Conservation (phyloP, 2,329 filamentous ascomycete genomes). For the Aspergillus novoparasiticus region DNA sequence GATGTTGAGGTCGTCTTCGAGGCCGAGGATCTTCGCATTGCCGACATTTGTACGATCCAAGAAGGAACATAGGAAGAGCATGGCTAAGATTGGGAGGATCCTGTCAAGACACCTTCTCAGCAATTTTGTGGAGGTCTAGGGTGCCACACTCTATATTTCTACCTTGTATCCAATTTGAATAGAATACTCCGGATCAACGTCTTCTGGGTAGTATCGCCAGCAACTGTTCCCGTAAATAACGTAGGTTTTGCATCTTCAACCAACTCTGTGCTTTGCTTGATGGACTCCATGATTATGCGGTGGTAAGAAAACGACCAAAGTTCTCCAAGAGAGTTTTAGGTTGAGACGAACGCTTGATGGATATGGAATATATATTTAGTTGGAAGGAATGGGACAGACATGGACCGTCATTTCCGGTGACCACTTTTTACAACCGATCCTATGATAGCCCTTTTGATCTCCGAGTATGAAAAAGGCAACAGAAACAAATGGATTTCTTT, state of each 20-base stretch:
- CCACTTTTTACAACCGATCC: slow-evolving; percentile 10
- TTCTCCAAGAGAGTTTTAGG: background rate
- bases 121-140: background rate
- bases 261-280: slow-evolving; percentile 22
- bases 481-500: background rate
- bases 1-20: slow-evolving; percentile 62
- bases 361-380: background rate
- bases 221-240: slow-evolving; percentile 16
- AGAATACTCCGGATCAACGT: slow-evolving; percentile 49
- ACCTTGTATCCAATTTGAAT: slow-evolving; percentile 59
- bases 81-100: slow-evolving; percentile 63
- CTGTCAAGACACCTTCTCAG: slow-evolving; percentile 37
- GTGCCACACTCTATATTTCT: background rate
- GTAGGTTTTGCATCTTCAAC: slow-evolving; percentile 24
- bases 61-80: slow-evolving; percentile 67
- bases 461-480: background rate
- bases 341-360: background rate
- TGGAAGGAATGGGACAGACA: background rate
- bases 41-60: slow-evolving; percentile 73
- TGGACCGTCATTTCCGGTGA: background rate
- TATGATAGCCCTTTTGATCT: background rate
- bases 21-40: slow-evolving; percentile 67
- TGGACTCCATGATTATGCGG: slow-evolving; percentile 20
- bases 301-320: background rate
- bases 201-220: slow-evolving; percentile 21